Percentiles rank a stretch among this genome's conserved stretches.
Conservation (phyloP, 2,329 filamentous ascomycete species). For the Colletotrichum gigasporum region DNA sequence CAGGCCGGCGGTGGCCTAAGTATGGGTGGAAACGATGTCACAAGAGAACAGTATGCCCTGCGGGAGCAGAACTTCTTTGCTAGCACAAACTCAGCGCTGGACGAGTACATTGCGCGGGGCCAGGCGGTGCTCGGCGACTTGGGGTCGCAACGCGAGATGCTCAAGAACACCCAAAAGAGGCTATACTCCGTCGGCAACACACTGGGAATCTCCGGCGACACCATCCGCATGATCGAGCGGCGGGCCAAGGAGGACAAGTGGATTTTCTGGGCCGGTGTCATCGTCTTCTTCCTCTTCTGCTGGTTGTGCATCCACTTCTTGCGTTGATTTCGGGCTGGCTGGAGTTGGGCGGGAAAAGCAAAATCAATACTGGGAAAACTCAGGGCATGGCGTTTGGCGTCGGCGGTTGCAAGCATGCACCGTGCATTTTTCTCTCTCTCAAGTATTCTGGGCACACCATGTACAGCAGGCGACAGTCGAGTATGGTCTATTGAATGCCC, state of each 20-base stretch:
- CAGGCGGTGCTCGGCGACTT: slow-evolving; percentile 90
- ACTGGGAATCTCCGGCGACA: slow-evolving; percentile 91
- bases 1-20: slow-evolving; percentile 46
- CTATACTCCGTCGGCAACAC: slow-evolving; percentile 95
- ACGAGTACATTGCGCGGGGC: slow-evolving; percentile 93
- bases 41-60: slow-evolving; percentile 83
- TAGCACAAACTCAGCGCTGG: slow-evolving; percentile 83
- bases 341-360: neutral
- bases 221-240: slow-evolving; percentile 95
- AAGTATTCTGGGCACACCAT: neutral
- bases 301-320: slow-evolving; percentile 90
- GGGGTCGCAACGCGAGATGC: slow-evolving; percentile 88
- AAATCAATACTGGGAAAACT: neutral
- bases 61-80: slow-evolving; percentile 90
- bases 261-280: slow-evolving; percentile 91
- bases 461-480: slow-evolving; percentile 25
- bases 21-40: slow-evolving; percentile 68
- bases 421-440: neutral
- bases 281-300: slow-evolving; percentile 90
- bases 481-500: slow-evolving; percentile 32
- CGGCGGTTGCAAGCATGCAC: neutral
- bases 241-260: slow-evolving; percentile 95
- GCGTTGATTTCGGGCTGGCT: slow-evolving; percentile 59
- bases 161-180: slow-evolving; percentile 92
- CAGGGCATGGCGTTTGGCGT: slow-evolving; percentile 26